These are phyloP conservation scores for Saururus chinensis DNA, from an alignment of 164 flowering plant genomes.

Conservation along the genomic window DNA sequence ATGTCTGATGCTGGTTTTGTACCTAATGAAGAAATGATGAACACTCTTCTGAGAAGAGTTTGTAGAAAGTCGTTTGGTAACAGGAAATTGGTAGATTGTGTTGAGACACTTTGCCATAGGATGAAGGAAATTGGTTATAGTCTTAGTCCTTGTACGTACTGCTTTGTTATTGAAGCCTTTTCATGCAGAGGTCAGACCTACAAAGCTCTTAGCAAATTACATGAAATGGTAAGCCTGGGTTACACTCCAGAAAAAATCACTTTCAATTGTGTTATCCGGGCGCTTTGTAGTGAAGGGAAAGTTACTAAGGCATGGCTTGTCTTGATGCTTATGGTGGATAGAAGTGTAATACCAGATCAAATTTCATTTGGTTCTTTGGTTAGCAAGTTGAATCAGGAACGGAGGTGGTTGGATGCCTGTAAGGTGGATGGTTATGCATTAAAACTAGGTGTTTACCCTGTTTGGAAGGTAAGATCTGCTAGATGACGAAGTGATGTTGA, in stretches of 20 bases:
- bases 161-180: constrained; percentile 39
- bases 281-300: constrained; percentile 44
- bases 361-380: constrained; percentile 39
- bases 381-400: constrained; percentile 33
- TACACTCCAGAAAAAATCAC: constrained; percentile 33
- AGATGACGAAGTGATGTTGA: not conserved
- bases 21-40: constrained; percentile 50
- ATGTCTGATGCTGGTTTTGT: constrained; percentile 40
- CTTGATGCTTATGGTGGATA: constrained; percentile 26
- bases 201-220: constrained; percentile 30
- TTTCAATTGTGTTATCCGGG: constrained; percentile 31
- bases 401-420: constrained; percentile 24
- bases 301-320: constrained; percentile 35
- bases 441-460: constrained; percentile 28
- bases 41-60: constrained; percentile 39
- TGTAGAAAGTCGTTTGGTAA: constrained; percentile 54
- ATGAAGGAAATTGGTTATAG: constrained; percentile 20
- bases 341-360: constrained; percentile 20
- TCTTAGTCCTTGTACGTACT: constrained; percentile 28
- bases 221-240: constrained; percentile 38
- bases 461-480: not conserved
- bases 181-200: constrained; percentile 30
- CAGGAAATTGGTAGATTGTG: constrained; percentile 26
- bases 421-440: constrained; percentile 40
- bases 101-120: constrained; percentile 36